phyloP scores from a whole-genome alignment of 1,284 basidiomycete species.

The Apiotrichum sp. region DNA sequence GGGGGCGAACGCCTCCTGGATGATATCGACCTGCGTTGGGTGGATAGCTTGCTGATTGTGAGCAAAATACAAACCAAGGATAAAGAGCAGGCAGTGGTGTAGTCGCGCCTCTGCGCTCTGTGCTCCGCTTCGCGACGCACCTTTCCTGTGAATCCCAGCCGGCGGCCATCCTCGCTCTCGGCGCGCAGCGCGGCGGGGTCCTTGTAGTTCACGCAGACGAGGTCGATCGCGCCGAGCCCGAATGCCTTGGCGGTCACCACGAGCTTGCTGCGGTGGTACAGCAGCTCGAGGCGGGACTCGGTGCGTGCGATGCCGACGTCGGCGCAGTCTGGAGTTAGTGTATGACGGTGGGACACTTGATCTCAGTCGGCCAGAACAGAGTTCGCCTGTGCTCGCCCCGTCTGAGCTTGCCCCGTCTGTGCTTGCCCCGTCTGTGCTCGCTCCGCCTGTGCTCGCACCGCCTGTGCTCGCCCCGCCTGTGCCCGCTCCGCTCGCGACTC shows the following conservation, averaged over 20 bases:
- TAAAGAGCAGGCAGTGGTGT: too few relatives aligned
- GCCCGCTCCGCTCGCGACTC: slow-evolving; percentile 22
- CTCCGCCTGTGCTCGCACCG: too few relatives aligned
- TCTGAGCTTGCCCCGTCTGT: not conserved
- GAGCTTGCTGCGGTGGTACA: slow-evolving; percentile 79
- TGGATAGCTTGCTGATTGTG: slow-evolving; percentile 80
- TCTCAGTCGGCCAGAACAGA: too few relatives aligned
- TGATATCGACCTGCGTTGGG: slow-evolving; percentile 71
- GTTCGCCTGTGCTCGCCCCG: too few relatives aligned
- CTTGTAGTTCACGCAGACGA: slow-evolving; percentile 90
- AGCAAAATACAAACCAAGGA: too few relatives aligned
- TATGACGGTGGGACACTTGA: not conserved
- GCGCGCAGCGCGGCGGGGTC: slow-evolving; percentile 62
- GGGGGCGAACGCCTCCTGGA: slow-evolving; percentile 75
- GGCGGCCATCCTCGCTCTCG: slow-evolving; percentile 70
- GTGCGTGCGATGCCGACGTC: slow-evolving; percentile 81
- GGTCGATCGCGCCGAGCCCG: slow-evolving; percentile 77
- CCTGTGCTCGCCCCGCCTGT: too few relatives aligned
- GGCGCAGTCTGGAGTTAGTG: slow-evolving; percentile 54
- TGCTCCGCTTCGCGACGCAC: slow-evolving; percentile 41
- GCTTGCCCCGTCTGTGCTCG: too few relatives aligned
- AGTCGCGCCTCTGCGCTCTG: too few relatives aligned
- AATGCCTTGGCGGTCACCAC: slow-evolving; percentile 80
- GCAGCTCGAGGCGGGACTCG: slow-evolving; percentile 62
- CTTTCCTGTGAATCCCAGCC: slow-evolving; percentile 80